Conservation (phyloP, 345 rosid genomes). For the Acer yangbiense region DNA sequence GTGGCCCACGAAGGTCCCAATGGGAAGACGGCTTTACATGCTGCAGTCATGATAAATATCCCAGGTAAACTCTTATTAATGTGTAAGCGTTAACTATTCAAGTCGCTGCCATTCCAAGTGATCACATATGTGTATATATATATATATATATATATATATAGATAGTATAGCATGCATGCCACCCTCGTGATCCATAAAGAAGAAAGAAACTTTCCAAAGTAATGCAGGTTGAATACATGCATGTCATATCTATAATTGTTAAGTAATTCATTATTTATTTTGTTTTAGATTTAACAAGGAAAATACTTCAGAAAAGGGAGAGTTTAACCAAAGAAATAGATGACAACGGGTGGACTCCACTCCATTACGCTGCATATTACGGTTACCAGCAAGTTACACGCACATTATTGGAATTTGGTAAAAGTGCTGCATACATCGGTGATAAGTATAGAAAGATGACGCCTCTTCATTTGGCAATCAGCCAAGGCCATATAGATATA, state of each 20-base stretch:
- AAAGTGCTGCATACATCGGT: not conserved
- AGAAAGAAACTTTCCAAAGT: too few species aligned
- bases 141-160: too few species aligned
- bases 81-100: too few species aligned
- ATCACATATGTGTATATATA: too few species aligned
- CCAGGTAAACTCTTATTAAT: not conserved
- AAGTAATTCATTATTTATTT: not conserved
- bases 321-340: not conserved
- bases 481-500: not conserved
- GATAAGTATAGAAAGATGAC: not conserved
- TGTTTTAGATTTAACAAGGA: not conserved
- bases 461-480: slow-evolving; percentile 7
- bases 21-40: not conserved
- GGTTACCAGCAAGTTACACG: not conserved
- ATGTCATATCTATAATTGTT: too few species aligned
- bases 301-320: not conserved
- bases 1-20: not conserved
- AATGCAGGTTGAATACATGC: too few species aligned
- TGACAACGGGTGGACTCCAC: not conserved
- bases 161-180: too few species aligned
- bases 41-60: not conserved
- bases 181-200: too few species aligned
- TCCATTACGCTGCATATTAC: slow-evolving; percentile 2
- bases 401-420: not conserved
- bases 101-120: too few species aligned